phyloP scores from a whole-genome alignment of 371 early-diverging fungal genomes.

The Dichotomocladium elegans region DNA sequence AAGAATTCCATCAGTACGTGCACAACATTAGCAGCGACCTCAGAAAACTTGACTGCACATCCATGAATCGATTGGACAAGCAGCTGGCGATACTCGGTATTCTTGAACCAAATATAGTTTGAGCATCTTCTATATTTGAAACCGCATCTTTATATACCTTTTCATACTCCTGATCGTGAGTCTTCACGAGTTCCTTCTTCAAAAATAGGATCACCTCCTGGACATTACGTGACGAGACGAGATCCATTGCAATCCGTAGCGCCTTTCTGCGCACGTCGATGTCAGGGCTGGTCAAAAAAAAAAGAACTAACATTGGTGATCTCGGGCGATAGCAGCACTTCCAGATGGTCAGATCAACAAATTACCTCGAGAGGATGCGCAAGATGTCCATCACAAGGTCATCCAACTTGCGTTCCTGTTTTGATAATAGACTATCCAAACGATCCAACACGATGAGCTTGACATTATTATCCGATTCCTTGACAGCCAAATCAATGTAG shows the following conservation, averaged over 20 bases:
- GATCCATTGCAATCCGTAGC: conserved; percentile 81
- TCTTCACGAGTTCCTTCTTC: conserved; percentile 89
- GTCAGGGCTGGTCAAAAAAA: conserved; percentile 70
- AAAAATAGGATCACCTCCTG: conserved; percentile 89
- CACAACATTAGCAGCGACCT: conserved; percentile 92
- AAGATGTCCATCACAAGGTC: conserved; percentile 93
- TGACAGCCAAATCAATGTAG: conserved; percentile 85
- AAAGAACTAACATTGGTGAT: no score
- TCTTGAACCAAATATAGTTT: conserved; percentile 32
- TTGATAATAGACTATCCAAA: conserved; percentile 78
- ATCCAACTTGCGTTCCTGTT: conserved; percentile 84
- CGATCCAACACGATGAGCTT: conserved; percentile 94
- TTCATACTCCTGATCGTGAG: conserved; percentile 87
- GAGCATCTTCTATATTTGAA: background rate
- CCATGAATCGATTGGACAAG: conserved; percentile 94
- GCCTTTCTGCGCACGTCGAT: conserved; percentile 93
- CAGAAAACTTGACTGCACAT: conserved; percentile 93
- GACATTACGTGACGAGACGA: conserved; percentile 89
- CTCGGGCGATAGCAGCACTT: no score
- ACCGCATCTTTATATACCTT: conserved; percentile 45
- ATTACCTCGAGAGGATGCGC: conserved; percentile 75
- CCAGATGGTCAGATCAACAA: background rate
- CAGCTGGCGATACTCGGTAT: conserved; percentile 88
- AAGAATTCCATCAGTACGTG: conserved; percentile 93
- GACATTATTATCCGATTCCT: conserved; percentile 96